phyloP scores from a whole-genome alignment of 1,284 basidiomycete genomes.

The Testicularia cyperi region DNA sequence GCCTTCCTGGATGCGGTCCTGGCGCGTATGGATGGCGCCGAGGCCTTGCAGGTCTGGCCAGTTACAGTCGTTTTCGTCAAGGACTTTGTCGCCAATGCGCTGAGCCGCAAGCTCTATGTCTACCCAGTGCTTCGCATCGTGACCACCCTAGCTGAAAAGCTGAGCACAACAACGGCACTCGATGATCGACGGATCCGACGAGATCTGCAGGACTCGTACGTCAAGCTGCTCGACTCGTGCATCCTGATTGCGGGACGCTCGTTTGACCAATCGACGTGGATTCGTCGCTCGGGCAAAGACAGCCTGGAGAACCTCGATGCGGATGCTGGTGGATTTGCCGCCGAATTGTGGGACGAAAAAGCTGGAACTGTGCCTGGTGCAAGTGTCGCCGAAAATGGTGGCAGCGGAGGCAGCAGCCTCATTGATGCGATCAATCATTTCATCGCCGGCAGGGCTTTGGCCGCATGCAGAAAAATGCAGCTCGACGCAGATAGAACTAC shows the following conservation, averaged over 20 bases:
- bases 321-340: conserved; percentile 23
- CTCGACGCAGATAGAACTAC: conserved; percentile 81
- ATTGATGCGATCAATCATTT: conserved; percentile 69
- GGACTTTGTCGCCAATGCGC: conserved; percentile 68
- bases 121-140: conserved; percentile 80
- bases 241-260: conserved; percentile 73
- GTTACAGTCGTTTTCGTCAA: conserved; percentile 72
- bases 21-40: conserved; percentile 77
- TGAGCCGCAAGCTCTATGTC: conserved; percentile 63
- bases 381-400: not conserved
- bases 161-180: conserved; percentile 77
- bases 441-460: conserved; percentile 72
- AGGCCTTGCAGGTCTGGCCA: conserved; percentile 86
- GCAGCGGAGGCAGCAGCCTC: conserved; percentile 2
- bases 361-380: too few relatives aligned
- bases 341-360: conserved; percentile 13
- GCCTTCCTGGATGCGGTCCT: conserved; percentile 86
- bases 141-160: conserved; percentile 76
- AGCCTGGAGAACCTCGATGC: conserved; percentile 49
- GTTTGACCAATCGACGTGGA: conserved; percentile 77
- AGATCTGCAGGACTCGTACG: conserved; percentile 87
- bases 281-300: conserved; percentile 70
- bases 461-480: conserved; percentile 76
- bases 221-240: conserved; percentile 80
- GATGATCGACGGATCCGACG: conserved; percentile 86